Conservation (phyloP, 352 stramenopile genomes). For the Pythium angustatum region DNA sequence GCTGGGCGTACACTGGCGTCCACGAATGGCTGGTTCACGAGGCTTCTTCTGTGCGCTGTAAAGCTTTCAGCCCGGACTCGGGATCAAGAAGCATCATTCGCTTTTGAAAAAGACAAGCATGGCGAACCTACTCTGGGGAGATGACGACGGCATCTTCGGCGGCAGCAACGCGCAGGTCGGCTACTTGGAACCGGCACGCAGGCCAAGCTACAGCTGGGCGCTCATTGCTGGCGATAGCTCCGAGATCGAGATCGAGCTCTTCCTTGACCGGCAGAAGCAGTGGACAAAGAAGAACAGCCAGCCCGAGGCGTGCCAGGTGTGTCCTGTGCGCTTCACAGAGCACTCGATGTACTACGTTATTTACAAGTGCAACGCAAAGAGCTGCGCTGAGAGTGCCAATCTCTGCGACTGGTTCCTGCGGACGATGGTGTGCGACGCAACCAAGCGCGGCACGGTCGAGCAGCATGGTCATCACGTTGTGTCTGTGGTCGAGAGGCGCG, state of each 20-base stretch:
- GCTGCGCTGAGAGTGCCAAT: not conserved
- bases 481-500: not conserved
- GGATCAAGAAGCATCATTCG: too few relatives aligned
- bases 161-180: not conserved
- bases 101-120: too few relatives aligned
- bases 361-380: conserved; percentile 5
- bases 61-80: too few relatives aligned
- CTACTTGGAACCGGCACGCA: not conserved
- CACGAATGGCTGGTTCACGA: too few relatives aligned
- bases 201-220: conserved; percentile 4
- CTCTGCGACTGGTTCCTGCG: conserved; percentile 7
- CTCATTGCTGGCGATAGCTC: not conserved
- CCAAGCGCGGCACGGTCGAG: conserved; percentile 11
- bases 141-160: too few relatives aligned
- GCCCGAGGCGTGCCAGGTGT: conserved; percentile 8
- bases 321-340: not conserved
- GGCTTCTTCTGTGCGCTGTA: too few relatives aligned
- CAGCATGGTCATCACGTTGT: not conserved
- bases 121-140: too few relatives aligned
- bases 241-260: conserved; percentile 14
- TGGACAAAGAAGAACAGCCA: conserved; percentile 13
- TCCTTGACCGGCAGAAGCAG: conserved; percentile 9
- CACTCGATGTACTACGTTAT: conserved; percentile 14
- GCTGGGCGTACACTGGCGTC: too few relatives aligned
- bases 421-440: not conserved